These are phyloP conservation scores for Diplogelasinospora grovesii DNA, from an alignment of 495 filamentous ascomycete species.

Conservation along the genomic window DNA sequence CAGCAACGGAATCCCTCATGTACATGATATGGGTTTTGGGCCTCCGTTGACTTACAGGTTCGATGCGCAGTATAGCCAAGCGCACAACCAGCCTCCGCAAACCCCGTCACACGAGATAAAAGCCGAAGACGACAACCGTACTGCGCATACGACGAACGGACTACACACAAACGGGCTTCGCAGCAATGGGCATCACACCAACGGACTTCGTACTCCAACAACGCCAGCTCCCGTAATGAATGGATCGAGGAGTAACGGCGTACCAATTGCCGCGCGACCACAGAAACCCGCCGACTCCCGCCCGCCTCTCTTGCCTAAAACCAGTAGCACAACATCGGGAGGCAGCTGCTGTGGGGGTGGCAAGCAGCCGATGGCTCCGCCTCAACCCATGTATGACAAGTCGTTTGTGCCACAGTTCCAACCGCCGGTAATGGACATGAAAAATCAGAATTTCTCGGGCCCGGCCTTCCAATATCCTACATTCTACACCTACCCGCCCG, in stretches of 20 bases:
- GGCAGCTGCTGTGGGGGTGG: conserved; percentile 13
- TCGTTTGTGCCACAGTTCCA: conserved; percentile 15
- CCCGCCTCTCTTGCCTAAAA: no score
- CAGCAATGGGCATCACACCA: no score
- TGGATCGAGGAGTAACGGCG: no score
- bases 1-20: neutral
- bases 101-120: conserved; percentile 13
- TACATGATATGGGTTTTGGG: conserved; percentile 4
- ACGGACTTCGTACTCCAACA: no score
- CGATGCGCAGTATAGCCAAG: conserved; percentile 9
- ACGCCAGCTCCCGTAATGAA: no score
- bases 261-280: no score
- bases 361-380: conserved; percentile 9
- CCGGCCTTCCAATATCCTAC: conserved; percentile 12
- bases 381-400: conserved; percentile 8
- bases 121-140: conserved; percentile 9
- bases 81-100: conserved; percentile 6
- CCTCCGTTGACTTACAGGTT: conserved; percentile 14
- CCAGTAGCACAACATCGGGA: conserved; percentile 3
- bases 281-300: no score
- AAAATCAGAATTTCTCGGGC: conserved; percentile 12
- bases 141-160: no score
- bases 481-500: conserved; percentile 32
- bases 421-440: conserved; percentile 9
- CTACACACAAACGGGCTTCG: no score